Base-by-base conservation (phyloP, 495 filamentous ascomycete genomes). In the Barbatosphaeria neglecta region DNA sequence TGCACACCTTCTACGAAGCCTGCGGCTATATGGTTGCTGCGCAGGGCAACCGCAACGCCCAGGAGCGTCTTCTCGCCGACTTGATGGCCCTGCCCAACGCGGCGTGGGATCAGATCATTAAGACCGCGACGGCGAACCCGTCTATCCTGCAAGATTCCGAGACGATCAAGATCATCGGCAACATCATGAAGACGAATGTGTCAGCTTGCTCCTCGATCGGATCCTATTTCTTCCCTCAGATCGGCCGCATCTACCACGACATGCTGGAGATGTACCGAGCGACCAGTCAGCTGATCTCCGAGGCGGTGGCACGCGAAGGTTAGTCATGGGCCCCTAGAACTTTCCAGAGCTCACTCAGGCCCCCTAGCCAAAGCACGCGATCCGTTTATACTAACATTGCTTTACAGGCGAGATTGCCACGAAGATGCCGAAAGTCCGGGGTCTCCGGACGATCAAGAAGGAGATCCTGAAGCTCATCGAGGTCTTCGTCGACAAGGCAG, bases 141-240 rank as follows among this genome's bases (percentile, higher is more conserved):
- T 69, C 74, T 22, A 85, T 87, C 49, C 73, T 99, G 6, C 86
- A 97, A 60, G 86, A 95, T 60, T 74, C 77, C 22, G 88, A 99
- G 44, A 93, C 88, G 0, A 96, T 99, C 64, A 97, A 96, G 67
- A 80, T 99, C 49, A 84, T 99, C 47, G 92, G 92, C 44, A 99
- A 99, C 62, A 94, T 99, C 55, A 99, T 97, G 92, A 99, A 99
- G 74, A 99, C 92, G 5, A 99, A 99, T 55, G 92, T 99, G 5
- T 87, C 92, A 1, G 92, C 92, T 13, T 97, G 92, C 60, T 87
- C 84, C 22, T 97, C 93, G 0, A 90, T 97, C 43, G 92, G 92
- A 22, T 81, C 83, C 45, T 97, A 96, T 69, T 99, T 99, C 67
- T 95, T 92, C 59, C 90, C 92, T n/a, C 92, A 99, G 61, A 94